Evolutionary conservation across 805 yeast genomes (phyloP), one percentile per base, ranked within the genome.

Genomic region (Pichia californica): DNA sequence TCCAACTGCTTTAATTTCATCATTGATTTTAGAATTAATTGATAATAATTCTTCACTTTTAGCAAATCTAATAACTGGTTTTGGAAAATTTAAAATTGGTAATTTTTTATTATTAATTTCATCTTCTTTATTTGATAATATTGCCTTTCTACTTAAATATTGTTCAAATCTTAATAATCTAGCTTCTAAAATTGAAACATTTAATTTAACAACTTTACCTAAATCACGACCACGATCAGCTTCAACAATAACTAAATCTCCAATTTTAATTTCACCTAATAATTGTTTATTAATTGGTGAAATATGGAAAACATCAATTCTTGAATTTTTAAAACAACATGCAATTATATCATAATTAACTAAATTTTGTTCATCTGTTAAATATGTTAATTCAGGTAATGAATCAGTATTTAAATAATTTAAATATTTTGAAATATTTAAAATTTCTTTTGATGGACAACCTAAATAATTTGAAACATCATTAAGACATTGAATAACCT

Each of bases 151-250:
- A 58, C 83, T 88, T 53, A 78, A 78, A 54, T 74, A 77, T 57
- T 82, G 88, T 51, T 73, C 67, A 55, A 77, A 67, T 58, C 82
- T 82, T 60, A 85, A 63, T 47, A 77, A 62, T 36, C 87, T 70
- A 0, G 91, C 89, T 53, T 80, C 84, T 52, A 79, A 84, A 30
- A 74, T 63, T 4, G 80, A 65, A 23, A 85, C 73, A 52, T 77
- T 71, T 53, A 79, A 63, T 46, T 73, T 70, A 30, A 75, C 74
- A 36, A 85, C 74, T 55, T 74, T 73, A 30, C 94, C 94, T 47
- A 85, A 69, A 61, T 85, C 94, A 30, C 77, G 65, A 30, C 94
- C 94, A 28, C 94, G 68, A 56, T 85, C 94, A 1, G 93, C 94
- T 56, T 85, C 91, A 15, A 84, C 94, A 55, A 84, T 76, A 14